A percentile compares a stretch with the other conserved stretches of the same genome.
Conservation (phyloP, 2,329 filamentous ascomycete genomes). For the Helotiales sp. region DNA sequence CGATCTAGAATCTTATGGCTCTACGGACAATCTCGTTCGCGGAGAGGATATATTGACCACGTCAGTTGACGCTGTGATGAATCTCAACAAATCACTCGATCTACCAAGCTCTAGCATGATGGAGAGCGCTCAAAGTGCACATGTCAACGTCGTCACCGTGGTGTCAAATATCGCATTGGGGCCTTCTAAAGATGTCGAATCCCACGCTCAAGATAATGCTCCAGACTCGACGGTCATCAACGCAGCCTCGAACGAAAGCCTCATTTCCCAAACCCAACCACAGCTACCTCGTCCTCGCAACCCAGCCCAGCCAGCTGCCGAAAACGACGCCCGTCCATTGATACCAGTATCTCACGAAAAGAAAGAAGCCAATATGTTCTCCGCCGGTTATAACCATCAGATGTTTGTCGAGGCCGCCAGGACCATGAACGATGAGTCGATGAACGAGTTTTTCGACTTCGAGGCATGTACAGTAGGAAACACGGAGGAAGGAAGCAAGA, state of each 20-base stretch:
- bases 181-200: too few relatives aligned
- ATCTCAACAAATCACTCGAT: background rate
- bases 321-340: background rate
- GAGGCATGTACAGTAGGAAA: background rate
- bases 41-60: too few relatives aligned
- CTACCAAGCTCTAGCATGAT: background rate
- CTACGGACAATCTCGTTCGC: too few relatives aligned
- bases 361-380: background rate
- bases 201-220: background rate
- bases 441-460: conserved; percentile 1
- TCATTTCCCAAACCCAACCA: background rate
- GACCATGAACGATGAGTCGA: background rate
- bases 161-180: too few relatives aligned
- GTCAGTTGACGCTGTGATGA: too few relatives aligned
- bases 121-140: too few relatives aligned
- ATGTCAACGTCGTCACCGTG: too few relatives aligned
- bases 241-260: background rate
- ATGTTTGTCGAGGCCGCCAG: background rate
- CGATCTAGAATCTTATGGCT: too few relatives aligned
- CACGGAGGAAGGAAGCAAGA: background rate
- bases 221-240: background rate
- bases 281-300: background rate
- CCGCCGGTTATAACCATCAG: background rate
- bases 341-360: background rate
- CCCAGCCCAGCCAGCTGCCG: background rate